These are phyloP conservation scores for Asclepias syriaca DNA, from an alignment of 257 asterid species.

Conservation along the genomic window DNA sequence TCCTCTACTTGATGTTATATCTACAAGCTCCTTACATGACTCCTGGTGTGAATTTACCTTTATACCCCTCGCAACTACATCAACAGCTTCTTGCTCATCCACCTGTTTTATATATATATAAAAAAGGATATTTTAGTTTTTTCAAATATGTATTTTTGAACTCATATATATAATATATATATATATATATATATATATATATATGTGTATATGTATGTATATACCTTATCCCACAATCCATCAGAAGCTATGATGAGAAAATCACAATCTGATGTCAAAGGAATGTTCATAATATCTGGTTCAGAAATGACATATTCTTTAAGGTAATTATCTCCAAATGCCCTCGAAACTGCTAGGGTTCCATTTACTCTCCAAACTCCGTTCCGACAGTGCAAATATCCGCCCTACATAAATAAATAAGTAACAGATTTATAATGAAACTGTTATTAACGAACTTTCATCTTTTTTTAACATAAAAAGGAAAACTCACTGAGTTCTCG, in stretches of 20 bases:
- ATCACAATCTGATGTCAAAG: slow-evolving; percentile 37
- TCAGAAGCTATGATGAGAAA: slow-evolving; percentile 50
- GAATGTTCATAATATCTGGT: slow-evolving; percentile 31
- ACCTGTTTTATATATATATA: slow-evolving; percentile 18
- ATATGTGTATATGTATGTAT: no score
- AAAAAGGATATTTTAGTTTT: no score
- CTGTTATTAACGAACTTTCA: no score
- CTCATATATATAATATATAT: no score
- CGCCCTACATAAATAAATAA: slow-evolving; percentile 27
- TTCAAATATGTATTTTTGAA: no score
- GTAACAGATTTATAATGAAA: no score
- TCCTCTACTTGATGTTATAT: slow-evolving; percentile 32
- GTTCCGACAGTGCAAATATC: slow-evolving; percentile 31
- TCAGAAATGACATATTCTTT: slow-evolving; percentile 48
- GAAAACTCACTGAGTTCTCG: slow-evolving; percentile 28
- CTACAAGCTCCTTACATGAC: slow-evolving; percentile 41
- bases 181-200: no score
- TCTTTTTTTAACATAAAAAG: no score
- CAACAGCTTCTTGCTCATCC: slow-evolving; percentile 45
- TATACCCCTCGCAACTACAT: slow-evolving; percentile 24
- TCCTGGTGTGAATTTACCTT: slow-evolving; percentile 14
- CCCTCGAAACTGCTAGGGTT: slow-evolving; percentile 45
- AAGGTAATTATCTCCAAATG: slow-evolving; percentile 44
- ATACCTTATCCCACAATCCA: slow-evolving; percentile 57
- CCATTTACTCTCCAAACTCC: slow-evolving; percentile 53